Percentiles rank a stretch among this genome's conserved stretches.
Evolutionary conservation across 2,329 filamentous ascomycete genomes (phyloP).

Genomic region (Karstenula rhodostoma): DNA sequence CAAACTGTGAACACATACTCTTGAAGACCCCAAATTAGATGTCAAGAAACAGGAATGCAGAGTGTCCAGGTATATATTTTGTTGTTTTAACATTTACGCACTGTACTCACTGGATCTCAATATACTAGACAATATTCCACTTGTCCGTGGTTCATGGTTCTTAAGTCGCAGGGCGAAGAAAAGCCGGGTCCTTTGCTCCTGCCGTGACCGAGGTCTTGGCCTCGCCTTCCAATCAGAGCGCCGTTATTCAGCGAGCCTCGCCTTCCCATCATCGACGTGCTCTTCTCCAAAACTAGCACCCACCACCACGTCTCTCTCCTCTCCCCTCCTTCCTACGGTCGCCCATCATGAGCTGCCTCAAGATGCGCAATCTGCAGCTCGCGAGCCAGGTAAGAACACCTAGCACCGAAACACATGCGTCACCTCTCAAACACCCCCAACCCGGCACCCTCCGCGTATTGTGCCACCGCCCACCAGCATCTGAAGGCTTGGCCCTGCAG

Average conservation of each 20-base stretch:
- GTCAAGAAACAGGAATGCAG: too few species aligned
- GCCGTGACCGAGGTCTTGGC: slow-evolving; percentile 36
- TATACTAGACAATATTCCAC: neutral
- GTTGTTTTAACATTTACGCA: too few species aligned
- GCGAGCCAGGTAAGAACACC: slow-evolving; percentile 48
- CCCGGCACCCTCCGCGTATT: slow-evolving; percentile 34
- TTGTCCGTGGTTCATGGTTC: neutral
- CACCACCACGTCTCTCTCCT: slow-evolving; percentile 31
- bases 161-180: slow-evolving; percentile 25
- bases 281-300: slow-evolving; percentile 32
- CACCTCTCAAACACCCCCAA: slow-evolving; percentile 22
- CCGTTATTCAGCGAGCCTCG: slow-evolving; percentile 17
- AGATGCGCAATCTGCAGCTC: slow-evolving; percentile 50
- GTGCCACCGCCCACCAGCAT: slow-evolving; percentile 10
- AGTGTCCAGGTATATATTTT: too few species aligned
- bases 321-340: slow-evolving; percentile 38
- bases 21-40: too few species aligned
- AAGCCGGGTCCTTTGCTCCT: slow-evolving; percentile 34
- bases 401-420: slow-evolving; percentile 21
- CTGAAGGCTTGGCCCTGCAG: slow-evolving; percentile 10
- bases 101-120: too few species aligned
- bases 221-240: slow-evolving; percentile 32
- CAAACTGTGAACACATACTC: neutral
- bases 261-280: slow-evolving; percentile 31
- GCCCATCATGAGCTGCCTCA: slow-evolving; percentile 50